These are phyloP conservation scores for Capsella rubella DNA, from an alignment of 441 rosid species.

Conservation along the genomic window DNA sequence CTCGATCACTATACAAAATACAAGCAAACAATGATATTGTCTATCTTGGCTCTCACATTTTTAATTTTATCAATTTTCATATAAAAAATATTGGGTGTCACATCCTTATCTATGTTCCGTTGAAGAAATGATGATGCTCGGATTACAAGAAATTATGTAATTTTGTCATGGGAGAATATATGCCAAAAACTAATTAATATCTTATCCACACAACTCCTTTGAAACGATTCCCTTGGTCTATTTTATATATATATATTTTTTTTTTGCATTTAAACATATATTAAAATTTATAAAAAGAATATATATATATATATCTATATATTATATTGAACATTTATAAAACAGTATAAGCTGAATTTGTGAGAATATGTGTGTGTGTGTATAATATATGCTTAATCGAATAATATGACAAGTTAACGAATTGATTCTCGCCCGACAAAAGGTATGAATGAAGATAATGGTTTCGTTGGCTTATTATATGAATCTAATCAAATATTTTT, in stretches of 20 bases:
- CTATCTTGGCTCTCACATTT: conserved; percentile 19
- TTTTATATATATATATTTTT: conserved; percentile 10
- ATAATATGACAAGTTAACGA: conserved; percentile 33
- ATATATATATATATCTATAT: background rate
- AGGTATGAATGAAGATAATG: conserved; percentile 31
- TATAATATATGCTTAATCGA: conserved; percentile 8
- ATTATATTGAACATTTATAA: background rate
- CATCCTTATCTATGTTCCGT: conserved; percentile 36
- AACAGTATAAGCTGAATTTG: background rate
- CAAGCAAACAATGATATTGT: background rate
- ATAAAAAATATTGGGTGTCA: conserved; percentile 17
- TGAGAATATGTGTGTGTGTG: too few species aligned
- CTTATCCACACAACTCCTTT: conserved; percentile 36
- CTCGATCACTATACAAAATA: background rate
- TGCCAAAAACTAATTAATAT: conserved; percentile 45
- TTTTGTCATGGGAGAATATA: conserved; percentile 36
- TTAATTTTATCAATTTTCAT: background rate
- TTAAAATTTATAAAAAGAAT: too few species aligned
- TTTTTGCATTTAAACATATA: background rate
- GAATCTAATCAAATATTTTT: conserved; percentile 2
- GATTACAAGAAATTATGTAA: conserved; percentile 34
- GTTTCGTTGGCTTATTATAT: conserved; percentile 22
- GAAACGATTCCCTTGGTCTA: conserved; percentile 40
- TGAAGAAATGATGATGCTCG: conserved; percentile 29
- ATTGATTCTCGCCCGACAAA: conserved; percentile 36